Conservation (phyloP, 495 filamentous ascomycete genomes). For the Venustampulla echinocandica region DNA sequence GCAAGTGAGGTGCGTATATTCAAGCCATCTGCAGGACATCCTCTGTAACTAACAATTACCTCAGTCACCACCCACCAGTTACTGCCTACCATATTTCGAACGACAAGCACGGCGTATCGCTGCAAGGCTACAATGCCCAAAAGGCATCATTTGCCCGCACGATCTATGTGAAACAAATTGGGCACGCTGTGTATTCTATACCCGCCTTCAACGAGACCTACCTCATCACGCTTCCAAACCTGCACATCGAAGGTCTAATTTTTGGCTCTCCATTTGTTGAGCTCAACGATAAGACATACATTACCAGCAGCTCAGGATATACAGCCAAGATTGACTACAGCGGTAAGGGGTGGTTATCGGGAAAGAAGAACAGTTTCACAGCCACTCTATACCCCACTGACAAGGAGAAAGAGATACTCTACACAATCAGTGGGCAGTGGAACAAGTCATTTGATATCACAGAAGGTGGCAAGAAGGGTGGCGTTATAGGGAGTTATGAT, state of each 20-base stretch:
- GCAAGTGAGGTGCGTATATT: slow-evolving; percentile 59
- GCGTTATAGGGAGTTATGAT: slow-evolving; percentile 61
- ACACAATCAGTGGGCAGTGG: slow-evolving; percentile 89
- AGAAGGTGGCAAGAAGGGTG: slow-evolving; percentile 60
- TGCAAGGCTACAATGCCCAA: slow-evolving; percentile 96
- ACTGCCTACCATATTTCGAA: slow-evolving; percentile 94
- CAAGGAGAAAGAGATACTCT: slow-evolving; percentile 77
- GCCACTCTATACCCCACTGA: slow-evolving; percentile 71
- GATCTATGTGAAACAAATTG: slow-evolving; percentile 95
- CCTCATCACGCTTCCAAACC: slow-evolving; percentile 83
- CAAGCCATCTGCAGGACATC: slow-evolving; percentile 82
- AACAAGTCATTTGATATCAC: slow-evolving; percentile 76
- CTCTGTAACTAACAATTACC: slow-evolving; percentile 95
- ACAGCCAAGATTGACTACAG: slow-evolving; percentile 88
- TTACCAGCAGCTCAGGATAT: slow-evolving; percentile 79
- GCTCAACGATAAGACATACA: slow-evolving; percentile 75
- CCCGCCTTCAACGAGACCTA: slow-evolving; percentile 65
- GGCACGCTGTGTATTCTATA: slow-evolving; percentile 76
- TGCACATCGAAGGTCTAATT: slow-evolving; percentile 93
- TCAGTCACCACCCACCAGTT: slow-evolving; percentile 94
- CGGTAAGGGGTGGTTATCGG: slow-evolving; percentile 89
- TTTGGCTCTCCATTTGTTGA: slow-evolving; percentile 92
- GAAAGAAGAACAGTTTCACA: slow-evolving; percentile 91
- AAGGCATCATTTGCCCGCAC: slow-evolving; percentile 91
- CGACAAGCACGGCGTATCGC: slow-evolving; percentile 68